Evolutionary conservation across 2,329 filamentous ascomycete species (phyloP).

Genomic region (Ophiocordyceps unilateralis): DNA sequence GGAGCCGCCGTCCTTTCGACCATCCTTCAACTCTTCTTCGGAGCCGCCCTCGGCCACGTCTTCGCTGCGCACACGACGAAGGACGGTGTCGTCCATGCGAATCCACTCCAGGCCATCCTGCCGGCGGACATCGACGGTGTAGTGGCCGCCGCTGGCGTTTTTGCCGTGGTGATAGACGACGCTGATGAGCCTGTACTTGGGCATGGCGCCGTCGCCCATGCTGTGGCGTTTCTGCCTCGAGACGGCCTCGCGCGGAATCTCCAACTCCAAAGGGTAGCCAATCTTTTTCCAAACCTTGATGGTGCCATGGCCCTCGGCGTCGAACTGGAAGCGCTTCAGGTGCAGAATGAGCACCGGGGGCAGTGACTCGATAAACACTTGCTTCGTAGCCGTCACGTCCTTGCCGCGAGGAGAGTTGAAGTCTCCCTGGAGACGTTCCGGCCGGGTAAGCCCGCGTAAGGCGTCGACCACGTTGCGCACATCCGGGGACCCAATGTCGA

Average conservation of each 20-base stretch:
- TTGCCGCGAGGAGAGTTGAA: constrained; percentile 66
- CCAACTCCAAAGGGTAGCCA: constrained; percentile 84
- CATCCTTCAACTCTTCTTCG: constrained; percentile 56
- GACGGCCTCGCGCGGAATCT: constrained; percentile 82
- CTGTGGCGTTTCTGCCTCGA: constrained; percentile 52
- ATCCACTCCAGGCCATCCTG: constrained; percentile 96
- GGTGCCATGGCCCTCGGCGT: constrained; percentile 60
- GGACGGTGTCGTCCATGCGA: constrained; percentile 82
- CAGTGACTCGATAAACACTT: constrained; percentile 82
- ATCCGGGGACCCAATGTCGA: constrained; percentile 79
- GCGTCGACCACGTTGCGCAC: constrained; percentile 88
- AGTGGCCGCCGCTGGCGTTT: constrained; percentile 89
- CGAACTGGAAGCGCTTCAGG: constrained; percentile 93
- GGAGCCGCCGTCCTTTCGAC: constrained; percentile 10
- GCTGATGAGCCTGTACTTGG: constrained; percentile 70
- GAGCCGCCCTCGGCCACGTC: constrained; percentile 77
- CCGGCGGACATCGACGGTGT: constrained; percentile 89
- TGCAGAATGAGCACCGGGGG: constrained; percentile 88
- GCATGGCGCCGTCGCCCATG: constrained; percentile 48
- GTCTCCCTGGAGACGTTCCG: constrained; percentile 72
- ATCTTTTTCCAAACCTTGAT: constrained; percentile 99
- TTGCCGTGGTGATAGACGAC: constrained; percentile 97
- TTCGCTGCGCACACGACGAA: constrained; percentile 68
- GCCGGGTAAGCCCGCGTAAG: constrained; percentile 63
- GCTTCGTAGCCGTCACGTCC: constrained; percentile 69